Evolutionary conservation across 2,329 filamentous ascomycete species (phyloP).

Genomic region (Sarocladium oryzae): DNA sequence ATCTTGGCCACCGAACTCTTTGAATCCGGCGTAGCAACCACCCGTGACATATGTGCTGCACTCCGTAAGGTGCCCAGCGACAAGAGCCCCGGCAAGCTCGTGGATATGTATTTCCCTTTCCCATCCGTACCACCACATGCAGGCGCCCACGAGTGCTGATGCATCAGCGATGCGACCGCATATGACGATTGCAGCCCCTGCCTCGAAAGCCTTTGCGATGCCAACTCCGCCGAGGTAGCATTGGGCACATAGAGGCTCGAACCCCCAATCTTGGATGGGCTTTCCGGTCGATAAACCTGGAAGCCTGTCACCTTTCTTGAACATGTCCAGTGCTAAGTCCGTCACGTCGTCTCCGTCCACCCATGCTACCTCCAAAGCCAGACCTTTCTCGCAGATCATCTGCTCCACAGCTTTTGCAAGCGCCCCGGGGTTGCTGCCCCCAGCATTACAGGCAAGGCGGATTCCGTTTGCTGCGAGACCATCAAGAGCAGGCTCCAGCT

Average conservation of each 20-base stretch:
- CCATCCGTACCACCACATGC: slow-evolving; percentile 47
- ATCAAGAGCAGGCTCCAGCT: too few species aligned
- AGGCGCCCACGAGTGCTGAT: slow-evolving; percentile 42
- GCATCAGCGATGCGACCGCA: slow-evolving; percentile 38
- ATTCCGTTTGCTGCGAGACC: too few species aligned
- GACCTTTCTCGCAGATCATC: too few species aligned
- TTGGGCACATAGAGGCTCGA: slow-evolving; percentile 18
- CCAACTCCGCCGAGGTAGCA: slow-evolving; percentile 42
- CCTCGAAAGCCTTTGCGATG: slow-evolving; percentile 32
- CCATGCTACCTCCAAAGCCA: slow-evolving; percentile 26
- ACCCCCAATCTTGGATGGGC: slow-evolving; percentile 19
- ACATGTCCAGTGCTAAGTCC: slow-evolving; percentile 18
- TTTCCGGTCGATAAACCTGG: slow-evolving; percentile 17
- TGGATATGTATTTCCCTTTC: slow-evolving; percentile 35
- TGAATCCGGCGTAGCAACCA: slow-evolving; percentile 41
- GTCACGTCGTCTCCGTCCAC: slow-evolving; percentile 28
- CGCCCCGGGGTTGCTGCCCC: too few species aligned
- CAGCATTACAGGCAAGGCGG: too few species aligned
- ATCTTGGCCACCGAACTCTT: slow-evolving; percentile 14
- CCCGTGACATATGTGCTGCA: slow-evolving; percentile 45
- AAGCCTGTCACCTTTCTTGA: slow-evolving; percentile 18
- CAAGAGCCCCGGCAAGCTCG: slow-evolving; percentile 35
- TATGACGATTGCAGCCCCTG: slow-evolving; percentile 35
- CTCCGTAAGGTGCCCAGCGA: slow-evolving; percentile 45
- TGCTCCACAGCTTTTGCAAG: too few species aligned